Evolutionary conservation across 176 grass and related monocot genomes (phyloP).

Genomic region (Triticum timopheevii): DNA sequence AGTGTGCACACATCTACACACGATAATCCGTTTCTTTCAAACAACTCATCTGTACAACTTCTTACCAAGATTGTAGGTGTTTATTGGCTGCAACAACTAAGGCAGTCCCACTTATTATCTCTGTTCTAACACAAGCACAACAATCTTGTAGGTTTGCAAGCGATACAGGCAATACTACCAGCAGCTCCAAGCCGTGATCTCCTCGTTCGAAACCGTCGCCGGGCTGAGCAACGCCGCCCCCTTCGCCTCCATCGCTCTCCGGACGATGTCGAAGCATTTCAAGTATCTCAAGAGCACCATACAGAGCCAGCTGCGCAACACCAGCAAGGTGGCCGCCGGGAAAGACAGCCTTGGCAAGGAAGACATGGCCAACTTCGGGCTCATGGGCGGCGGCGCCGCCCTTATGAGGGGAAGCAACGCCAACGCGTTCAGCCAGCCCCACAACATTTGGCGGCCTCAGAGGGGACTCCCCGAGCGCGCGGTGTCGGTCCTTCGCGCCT

Average conservation of each 20-base stretch:
- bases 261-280: conserved; percentile 85
- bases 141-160: conserved; percentile 68
- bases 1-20: not conserved
- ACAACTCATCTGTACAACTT: not conserved
- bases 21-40: not conserved
- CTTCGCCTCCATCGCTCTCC: conserved; percentile 61
- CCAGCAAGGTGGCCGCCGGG: conserved; percentile 34
- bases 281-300: conserved; percentile 68
- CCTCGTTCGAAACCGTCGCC: conserved; percentile 71
- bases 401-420: conserved; percentile 43
- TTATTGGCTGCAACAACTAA: conserved; percentile 3
- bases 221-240: conserved; percentile 80
- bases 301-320: conserved; percentile 58
- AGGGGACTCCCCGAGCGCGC: conserved; percentile 94
- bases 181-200: conserved; percentile 69
- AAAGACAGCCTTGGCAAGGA: conserved; percentile 56
- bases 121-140: not conserved
- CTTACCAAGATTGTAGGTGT: not conserved
- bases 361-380: conserved; percentile 53
- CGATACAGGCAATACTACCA: conserved; percentile 88
- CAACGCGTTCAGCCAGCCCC: conserved; percentile 59
- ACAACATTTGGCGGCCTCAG: conserved; percentile 91
- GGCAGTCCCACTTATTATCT: not conserved
- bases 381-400: conserved; percentile 38
- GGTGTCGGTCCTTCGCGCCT: conserved; percentile 87